phyloP scores from a whole-genome alignment of 2,329 filamentous ascomycete genomes.

The Fusarium irregulare region DNA sequence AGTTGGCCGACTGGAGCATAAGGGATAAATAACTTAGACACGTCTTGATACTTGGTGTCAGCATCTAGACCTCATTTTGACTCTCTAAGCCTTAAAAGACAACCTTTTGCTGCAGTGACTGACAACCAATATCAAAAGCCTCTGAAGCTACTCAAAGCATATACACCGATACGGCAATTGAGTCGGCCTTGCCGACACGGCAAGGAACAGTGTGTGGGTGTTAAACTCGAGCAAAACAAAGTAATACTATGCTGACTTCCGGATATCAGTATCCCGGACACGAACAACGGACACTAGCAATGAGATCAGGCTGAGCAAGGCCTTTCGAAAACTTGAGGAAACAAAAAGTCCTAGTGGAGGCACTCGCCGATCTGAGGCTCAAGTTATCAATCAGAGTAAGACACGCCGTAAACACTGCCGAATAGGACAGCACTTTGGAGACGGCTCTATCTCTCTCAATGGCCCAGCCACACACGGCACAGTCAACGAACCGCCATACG shows the following conservation, averaged over 20 bases:
- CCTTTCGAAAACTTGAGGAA: slow-evolving; percentile 24
- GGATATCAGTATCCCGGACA: slow-evolving; percentile 31
- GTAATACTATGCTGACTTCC: slow-evolving; percentile 4
- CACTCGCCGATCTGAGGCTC: slow-evolving; percentile 10
- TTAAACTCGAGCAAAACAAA: neutral
- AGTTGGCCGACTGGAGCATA: neutral
- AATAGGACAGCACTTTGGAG: neutral
- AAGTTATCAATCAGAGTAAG: slow-evolving; percentile 1
- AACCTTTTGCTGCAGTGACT: neutral
- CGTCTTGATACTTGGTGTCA: neutral
- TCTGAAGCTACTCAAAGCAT: neutral
- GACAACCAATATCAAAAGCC: slow-evolving; percentile 10
- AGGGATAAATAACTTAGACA: neutral
- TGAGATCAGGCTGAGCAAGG: slow-evolving; percentile 51
- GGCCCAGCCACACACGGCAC: slow-evolving; percentile 3
- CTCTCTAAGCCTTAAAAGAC: neutral
- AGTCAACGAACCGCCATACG: slow-evolving; percentile 1
- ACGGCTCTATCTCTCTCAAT: neutral
- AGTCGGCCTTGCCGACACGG: slow-evolving; percentile 4
- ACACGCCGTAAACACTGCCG: slow-evolving; percentile 12
- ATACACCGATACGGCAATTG: neutral
- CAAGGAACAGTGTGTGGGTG: slow-evolving; percentile 34
- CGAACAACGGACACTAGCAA: slow-evolving; percentile 36
- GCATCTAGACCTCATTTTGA: neutral
- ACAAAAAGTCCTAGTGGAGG: slow-evolving; percentile 1